A percentile compares a stretch with the other conserved stretches of the same genome.
Conservation (phyloP, 495 filamentous ascomycete species). For the Aspergillus affinis region DNA sequence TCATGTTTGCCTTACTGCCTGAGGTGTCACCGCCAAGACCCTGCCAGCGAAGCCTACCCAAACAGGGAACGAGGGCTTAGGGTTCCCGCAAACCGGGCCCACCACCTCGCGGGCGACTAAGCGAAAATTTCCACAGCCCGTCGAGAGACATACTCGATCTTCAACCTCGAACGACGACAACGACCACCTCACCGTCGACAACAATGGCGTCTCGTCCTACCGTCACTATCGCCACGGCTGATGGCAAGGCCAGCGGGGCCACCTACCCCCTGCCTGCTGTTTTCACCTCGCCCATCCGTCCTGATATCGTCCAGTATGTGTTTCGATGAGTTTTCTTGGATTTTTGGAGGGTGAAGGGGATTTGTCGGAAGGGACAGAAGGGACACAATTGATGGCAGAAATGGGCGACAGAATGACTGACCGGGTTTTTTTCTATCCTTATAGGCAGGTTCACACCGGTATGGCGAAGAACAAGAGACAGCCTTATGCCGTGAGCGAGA, state of each 20-base stretch:
- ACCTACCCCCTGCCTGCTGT: slow-evolving; percentile 90
- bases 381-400: neutral
- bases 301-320: slow-evolving; percentile 92
- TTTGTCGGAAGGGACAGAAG: neutral
- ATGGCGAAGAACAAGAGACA: slow-evolving; percentile 99
- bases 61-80: slow-evolving; percentile 39
- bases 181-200: slow-evolving; percentile 43
- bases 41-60: slow-evolving; percentile 9
- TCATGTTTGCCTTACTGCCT: neutral
- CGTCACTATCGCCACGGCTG: slow-evolving; percentile 88
- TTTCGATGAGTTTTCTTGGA: slow-evolving; percentile 7
- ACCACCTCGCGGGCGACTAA: slow-evolving; percentile 33
- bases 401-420: slow-evolving; percentile 33
- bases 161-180: slow-evolving; percentile 48
- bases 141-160: slow-evolving; percentile 40
- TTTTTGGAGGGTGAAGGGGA: slow-evolving; percentile 19
- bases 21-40: slow-evolving; percentile 10
- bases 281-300: slow-evolving; percentile 94
- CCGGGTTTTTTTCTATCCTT: slow-evolving; percentile 16
- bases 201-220: slow-evolving; percentile 93
- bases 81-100: slow-evolving; percentile 31
- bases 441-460: slow-evolving; percentile 85
- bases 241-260: slow-evolving; percentile 83
- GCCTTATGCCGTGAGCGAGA: slow-evolving; percentile 99
- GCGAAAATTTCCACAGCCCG: slow-evolving; percentile 49